phyloP scores from a whole-genome alignment of 2,329 filamentous ascomycete genomes.

The Gnomoniopsis smithogilvyi region DNA sequence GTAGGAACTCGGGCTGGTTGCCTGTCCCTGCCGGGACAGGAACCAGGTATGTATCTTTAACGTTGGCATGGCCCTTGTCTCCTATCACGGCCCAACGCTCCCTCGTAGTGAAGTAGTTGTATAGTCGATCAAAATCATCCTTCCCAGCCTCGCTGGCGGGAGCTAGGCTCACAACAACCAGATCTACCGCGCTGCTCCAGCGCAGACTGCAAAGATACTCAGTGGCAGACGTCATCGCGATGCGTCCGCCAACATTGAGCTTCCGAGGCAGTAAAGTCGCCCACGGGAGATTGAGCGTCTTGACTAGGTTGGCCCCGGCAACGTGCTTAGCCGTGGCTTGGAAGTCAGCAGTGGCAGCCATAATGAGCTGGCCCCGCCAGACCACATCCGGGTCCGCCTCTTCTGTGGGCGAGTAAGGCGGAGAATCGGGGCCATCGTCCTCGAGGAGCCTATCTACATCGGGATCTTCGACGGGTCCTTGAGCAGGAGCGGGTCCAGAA shows the following conservation, averaged over 20 bases:
- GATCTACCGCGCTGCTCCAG: constrained; percentile 77
- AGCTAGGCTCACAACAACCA: constrained; percentile 73
- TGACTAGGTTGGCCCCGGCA: constrained; percentile 76
- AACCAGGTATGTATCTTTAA: constrained; percentile 88
- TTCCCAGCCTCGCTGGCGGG: constrained; percentile 59
- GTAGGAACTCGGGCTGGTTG: constrained; percentile 79
- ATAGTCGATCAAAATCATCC: constrained; percentile 69
- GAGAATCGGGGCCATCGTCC: constrained; percentile 75
- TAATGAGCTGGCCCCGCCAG: constrained; percentile 73
- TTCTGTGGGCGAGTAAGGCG: constrained; percentile 80
- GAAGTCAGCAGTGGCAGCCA: constrained; percentile 76
- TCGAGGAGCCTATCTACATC: constrained; percentile 88
- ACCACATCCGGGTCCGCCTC: constrained; percentile 68
- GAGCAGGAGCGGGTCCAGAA: constrained; percentile 42
- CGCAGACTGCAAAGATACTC: constrained; percentile 88
- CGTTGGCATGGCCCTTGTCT: constrained; percentile 69
- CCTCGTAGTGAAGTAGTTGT: constrained; percentile 81
- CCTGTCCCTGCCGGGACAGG: constrained; percentile 72
- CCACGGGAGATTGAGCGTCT: constrained; percentile 58
- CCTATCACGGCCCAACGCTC: constrained; percentile 84
- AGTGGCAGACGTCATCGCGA: constrained; percentile 77
- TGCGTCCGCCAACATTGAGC: constrained; percentile 73
- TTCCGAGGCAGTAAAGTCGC: constrained; percentile 68
- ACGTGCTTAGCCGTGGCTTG: constrained; percentile 76
- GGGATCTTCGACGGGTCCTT: constrained; percentile 68